Evolutionary conservation across 768 basidiomycete genomes (phyloP).

Genomic region (Mycena epipterygia): DNA sequence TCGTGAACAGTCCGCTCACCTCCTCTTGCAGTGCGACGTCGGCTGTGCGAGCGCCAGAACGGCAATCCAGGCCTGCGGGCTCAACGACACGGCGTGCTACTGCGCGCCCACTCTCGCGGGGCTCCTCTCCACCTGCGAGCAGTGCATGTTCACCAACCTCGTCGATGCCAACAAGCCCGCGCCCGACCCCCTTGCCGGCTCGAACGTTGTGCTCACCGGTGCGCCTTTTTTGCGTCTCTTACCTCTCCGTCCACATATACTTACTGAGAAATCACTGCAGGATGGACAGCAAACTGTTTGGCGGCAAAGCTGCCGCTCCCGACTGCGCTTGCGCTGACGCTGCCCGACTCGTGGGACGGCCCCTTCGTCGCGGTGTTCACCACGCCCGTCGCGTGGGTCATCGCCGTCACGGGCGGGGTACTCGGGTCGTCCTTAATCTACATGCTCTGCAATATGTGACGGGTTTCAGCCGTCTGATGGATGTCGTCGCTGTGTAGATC

Average conservation of each 20-base stretch:
- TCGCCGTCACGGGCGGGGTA: constrained; percentile 29
- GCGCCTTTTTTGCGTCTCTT: constrained; percentile 30
- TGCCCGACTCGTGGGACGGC: constrained; percentile 73
- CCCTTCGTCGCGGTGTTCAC: constrained; percentile 64
- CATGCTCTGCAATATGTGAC: constrained; percentile 38
- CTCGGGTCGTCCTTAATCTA: constrained; percentile 36
- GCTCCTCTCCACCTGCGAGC: constrained; percentile 67
- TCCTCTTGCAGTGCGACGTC: constrained; percentile 49
- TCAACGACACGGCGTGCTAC: constrained; percentile 63
- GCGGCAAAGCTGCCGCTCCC: constrained; percentile 55
- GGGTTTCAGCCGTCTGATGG: constrained; percentile 31
- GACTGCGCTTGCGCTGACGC: constrained; percentile 53
- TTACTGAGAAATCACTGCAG: constrained; percentile 54
- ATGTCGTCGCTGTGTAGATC: constrained; percentile 22
- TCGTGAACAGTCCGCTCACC: no score
- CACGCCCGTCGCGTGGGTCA: constrained; percentile 13
- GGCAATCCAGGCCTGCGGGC: constrained; percentile 55
- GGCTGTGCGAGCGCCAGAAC: constrained; percentile 45
- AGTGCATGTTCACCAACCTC: constrained; percentile 74
- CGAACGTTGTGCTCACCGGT: constrained; percentile 72
- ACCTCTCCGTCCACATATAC: not conserved
- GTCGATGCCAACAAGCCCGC: constrained; percentile 62
- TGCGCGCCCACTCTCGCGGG: constrained; percentile 61
- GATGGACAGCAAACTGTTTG: constrained; percentile 67
- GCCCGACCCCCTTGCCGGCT: constrained; percentile 70